phyloP scores from a whole-genome alignment of 2,329 filamentous ascomycete species.

The Pyricularia sp. region DNA sequence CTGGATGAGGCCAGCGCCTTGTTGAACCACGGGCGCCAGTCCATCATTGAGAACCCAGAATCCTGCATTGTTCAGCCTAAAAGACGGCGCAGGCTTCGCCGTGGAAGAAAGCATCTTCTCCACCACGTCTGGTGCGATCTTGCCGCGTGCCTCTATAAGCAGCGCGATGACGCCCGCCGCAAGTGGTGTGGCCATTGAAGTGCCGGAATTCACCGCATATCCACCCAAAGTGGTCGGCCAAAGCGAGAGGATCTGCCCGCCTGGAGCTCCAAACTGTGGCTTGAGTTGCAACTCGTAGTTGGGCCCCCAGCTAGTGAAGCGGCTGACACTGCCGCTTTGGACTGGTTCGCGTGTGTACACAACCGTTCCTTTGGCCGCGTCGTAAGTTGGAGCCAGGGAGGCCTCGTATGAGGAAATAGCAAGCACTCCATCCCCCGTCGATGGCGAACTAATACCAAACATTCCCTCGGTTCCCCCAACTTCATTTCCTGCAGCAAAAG shows the following conservation, averaged over 20 bases:
- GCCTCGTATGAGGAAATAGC: conserved; percentile 9
- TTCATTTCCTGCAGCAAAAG: conserved; percentile 18
- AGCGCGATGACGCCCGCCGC: conserved; percentile 2
- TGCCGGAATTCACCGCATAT: background rate
- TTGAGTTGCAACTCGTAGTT: conserved; percentile 1
- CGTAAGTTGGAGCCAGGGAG: conserved; percentile 18
- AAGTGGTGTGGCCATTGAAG: conserved; percentile 5
- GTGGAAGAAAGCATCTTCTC: conserved; percentile 3
- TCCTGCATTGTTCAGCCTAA: background rate
- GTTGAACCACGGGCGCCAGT: conserved; percentile 25
- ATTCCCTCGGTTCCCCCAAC: conserved; percentile 6
- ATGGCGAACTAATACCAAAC: background rate
- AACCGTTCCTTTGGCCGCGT: conserved; percentile 24
- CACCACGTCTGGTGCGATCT: background rate
- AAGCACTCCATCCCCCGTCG: background rate
- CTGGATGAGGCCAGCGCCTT: conserved; percentile 32
- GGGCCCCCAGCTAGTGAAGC: conserved; percentile 1
- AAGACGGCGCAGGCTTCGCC: background rate
- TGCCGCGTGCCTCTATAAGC: conserved; percentile 3
- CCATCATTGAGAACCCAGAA: background rate
- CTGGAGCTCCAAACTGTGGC: conserved; percentile 10
- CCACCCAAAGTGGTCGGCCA: background rate
- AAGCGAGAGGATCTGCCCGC: background rate
- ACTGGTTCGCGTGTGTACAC: background rate
- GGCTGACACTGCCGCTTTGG: background rate